These are phyloP conservation scores for Podosphaera xanthii DNA, from an alignment of 2,329 filamentous ascomycete species.

Conservation along the genomic window DNA sequence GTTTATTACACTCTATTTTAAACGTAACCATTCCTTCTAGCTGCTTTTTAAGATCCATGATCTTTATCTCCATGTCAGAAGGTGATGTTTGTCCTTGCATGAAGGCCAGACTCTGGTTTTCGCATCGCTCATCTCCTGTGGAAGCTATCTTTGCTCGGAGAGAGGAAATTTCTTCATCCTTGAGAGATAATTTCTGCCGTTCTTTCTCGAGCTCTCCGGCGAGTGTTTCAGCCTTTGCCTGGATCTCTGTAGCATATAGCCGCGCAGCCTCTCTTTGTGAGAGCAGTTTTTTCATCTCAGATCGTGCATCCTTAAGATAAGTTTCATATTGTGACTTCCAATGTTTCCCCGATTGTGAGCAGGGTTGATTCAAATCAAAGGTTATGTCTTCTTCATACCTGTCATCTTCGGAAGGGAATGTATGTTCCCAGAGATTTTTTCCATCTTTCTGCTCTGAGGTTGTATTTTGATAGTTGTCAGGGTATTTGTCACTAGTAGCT, in stretches of 20 bases:
- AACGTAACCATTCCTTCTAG: constrained; percentile 27
- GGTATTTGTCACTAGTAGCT: background rate
- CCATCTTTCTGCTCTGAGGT: too few species aligned
- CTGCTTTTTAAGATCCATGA: constrained; percentile 30
- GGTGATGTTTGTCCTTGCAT: constrained; percentile 25
- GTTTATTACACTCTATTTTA: constrained; percentile 27
- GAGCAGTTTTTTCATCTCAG: constrained; percentile 55
- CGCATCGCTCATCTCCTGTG: constrained; percentile 18
- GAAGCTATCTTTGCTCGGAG: constrained; percentile 32
- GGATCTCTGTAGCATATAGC: constrained; percentile 57
- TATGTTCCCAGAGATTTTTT: background rate
- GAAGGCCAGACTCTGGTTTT: constrained; percentile 24
- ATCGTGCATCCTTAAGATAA: constrained; percentile 49
- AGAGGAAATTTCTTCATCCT: constrained; percentile 39
- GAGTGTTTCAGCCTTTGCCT: constrained; percentile 44
- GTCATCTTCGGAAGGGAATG: background rate
- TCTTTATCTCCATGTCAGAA: constrained; percentile 27
- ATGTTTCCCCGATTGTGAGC: constrained; percentile 52
- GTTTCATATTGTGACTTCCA: constrained; percentile 60
- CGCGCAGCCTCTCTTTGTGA: constrained; percentile 62
- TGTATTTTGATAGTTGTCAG: background rate
- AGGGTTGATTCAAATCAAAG: constrained; percentile 47
- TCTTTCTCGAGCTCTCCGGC: constrained; percentile 44
- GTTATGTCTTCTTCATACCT: constrained; percentile 35
- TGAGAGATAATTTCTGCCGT: constrained; percentile 36